These are phyloP conservation scores for Ramaria rubella DNA, from an alignment of 768 basidiomycete genomes.

Conservation along the genomic window DNA sequence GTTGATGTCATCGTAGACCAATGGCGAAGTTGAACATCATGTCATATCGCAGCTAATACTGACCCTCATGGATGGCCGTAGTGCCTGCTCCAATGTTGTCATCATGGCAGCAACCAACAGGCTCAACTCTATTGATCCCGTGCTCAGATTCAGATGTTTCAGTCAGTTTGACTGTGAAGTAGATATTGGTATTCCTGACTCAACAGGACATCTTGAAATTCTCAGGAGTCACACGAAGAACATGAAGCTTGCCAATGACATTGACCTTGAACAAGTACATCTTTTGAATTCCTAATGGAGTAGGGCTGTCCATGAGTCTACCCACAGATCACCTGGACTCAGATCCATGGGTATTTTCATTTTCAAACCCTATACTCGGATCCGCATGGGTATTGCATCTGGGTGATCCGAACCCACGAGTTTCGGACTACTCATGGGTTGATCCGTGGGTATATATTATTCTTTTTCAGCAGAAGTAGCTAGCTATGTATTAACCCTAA, in stretches of 20 bases:
- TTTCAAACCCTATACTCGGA: too few relatives aligned
- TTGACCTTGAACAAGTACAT: slow-evolving; percentile 37
- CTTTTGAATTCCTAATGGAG: too few relatives aligned
- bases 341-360: too few relatives aligned
- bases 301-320: too few relatives aligned
- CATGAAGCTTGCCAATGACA: slow-evolving; percentile 43
- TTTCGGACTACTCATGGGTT: too few relatives aligned
- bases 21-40: slow-evolving; percentile 44
- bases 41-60: slow-evolving; percentile 46
- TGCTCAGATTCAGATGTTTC: slow-evolving; percentile 42
- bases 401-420: too few relatives aligned
- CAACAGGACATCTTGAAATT: slow-evolving; percentile 44
- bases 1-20: slow-evolving; percentile 28
- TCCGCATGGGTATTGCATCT: too few relatives aligned
- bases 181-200: slow-evolving; percentile 46
- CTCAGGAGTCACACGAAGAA: slow-evolving; percentile 46
- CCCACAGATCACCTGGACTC: too few relatives aligned
- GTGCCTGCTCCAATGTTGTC: slow-evolving; percentile 47
- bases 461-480: too few relatives aligned
- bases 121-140: slow-evolving; percentile 46
- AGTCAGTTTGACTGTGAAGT: slow-evolving; percentile 45
- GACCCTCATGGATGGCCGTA: slow-evolving; percentile 44
- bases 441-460: too few relatives aligned
- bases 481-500: too few relatives aligned
- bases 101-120: slow-evolving; percentile 45